Evolutionary conservation across 2,329 filamentous ascomycete genomes (phyloP).

Genomic region (Neopestalotiopsis sp.): DNA sequence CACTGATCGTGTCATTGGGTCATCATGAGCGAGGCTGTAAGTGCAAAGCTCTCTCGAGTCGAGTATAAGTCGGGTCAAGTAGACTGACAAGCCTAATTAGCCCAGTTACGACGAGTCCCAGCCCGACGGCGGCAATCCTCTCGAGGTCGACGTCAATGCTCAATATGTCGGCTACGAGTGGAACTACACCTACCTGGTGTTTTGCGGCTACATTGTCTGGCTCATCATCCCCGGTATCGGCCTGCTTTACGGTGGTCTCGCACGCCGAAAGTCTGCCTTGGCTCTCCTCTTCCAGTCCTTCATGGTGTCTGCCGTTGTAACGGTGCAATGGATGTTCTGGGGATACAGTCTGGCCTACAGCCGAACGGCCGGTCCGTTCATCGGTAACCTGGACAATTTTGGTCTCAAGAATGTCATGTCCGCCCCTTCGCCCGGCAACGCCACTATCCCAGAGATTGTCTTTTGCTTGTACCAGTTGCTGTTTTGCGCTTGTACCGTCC

Average conservation of each 20-base stretch:
- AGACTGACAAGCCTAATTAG: slow-evolving; percentile 4
- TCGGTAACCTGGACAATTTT: slow-evolving; percentile 41
- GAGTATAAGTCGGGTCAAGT: background rate
- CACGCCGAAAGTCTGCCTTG: slow-evolving; percentile 42
- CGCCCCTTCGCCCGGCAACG: slow-evolving; percentile 41
- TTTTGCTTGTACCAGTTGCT: slow-evolving; percentile 44
- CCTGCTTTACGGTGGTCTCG: slow-evolving; percentile 45
- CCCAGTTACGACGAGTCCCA: slow-evolving; percentile 26
- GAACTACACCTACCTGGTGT: slow-evolving; percentile 64
- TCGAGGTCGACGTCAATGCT: slow-evolving; percentile 38
- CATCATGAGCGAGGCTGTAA: slow-evolving; percentile 16
- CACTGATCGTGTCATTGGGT: background rate
- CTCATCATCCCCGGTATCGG: slow-evolving; percentile 56
- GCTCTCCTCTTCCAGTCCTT: slow-evolving; percentile 54
- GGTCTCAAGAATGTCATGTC: slow-evolving; percentile 42
- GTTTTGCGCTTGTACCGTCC: slow-evolving; percentile 43
- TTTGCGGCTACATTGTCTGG: slow-evolving; percentile 67
- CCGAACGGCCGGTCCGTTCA: slow-evolving; percentile 39
- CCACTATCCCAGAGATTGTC: slow-evolving; percentile 42
- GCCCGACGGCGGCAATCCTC: slow-evolving; percentile 31
- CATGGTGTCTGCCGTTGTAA: slow-evolving; percentile 49
- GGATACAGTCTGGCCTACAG: slow-evolving; percentile 49
- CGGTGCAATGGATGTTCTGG: slow-evolving; percentile 53
- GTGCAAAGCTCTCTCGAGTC: background rate
- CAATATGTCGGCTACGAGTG: slow-evolving; percentile 64